Evolutionary conservation across 2,329 filamentous ascomycete genomes (phyloP), one percentile per base, ranked within the genome.

Genomic region (Fusarium metavorans): DNA sequence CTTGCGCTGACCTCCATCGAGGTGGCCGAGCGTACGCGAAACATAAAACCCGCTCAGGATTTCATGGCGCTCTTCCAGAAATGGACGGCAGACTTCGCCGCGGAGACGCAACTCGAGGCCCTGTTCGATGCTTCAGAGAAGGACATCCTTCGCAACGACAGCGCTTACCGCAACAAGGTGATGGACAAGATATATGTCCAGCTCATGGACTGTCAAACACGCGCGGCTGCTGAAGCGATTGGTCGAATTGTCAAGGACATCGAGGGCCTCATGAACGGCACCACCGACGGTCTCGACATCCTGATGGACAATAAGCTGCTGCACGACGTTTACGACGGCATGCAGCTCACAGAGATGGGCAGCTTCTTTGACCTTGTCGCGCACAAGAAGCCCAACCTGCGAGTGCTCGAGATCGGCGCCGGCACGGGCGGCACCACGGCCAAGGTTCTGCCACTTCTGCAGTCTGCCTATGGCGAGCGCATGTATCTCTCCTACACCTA

Each of bases 341-440:
- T n/a, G n/a, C 8, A 23, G 20, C 18, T 45, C 41, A 45, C n/a
- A n/a, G 41, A 45, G 18, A 23, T 45, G 9, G 20, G 41, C n/a
- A 23, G 20, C 41, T 45, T 45, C 41, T 45, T 45, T 23, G 8
- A n/a, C 20, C 41, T 45, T 45, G n/a, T 30, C 20, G 20, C 45
- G 25, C 59, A 67, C 13, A 10, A 14, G 4, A 68, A 76, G 9
- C 76, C 77, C 0, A 62, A 64, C 13, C 60, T 81, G 10, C 67
- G 64, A 9, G 45, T 81, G 14, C 73, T 34, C 32, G 32, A 34
- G 32, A 34, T 34, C 32, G 32, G 32, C 11, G 32, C 32, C 32
- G 32, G 32, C 4, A 85, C 81, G 1, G 83, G 83, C 5, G 78
- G 79, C 7, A 79, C 81, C 35, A 84, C 83, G 1, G 54, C 52